Base-by-base conservation (phyloP, 768 basidiomycete species). In the Amanita exitialis region DNA sequence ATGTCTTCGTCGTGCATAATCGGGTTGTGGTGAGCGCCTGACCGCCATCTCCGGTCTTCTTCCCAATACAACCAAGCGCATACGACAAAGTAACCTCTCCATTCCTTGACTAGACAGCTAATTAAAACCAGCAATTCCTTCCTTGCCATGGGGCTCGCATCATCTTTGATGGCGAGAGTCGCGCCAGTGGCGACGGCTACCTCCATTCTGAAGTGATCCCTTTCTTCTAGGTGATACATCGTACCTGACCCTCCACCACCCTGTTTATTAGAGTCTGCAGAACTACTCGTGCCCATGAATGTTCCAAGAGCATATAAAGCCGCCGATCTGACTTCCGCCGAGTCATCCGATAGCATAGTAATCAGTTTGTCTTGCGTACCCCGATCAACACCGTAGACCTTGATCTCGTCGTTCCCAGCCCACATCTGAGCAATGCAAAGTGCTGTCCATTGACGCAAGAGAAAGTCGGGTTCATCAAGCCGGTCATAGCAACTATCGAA, bases 61-160 rank as follows among this genome's bases (percentile, higher is more conserved):
- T 96, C 93, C 82, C 90, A 90, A 62, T 96, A 94, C 7, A 91
- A 70, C 94, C 95, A 98, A 1, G 95, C 93, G 55, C 95, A 96
- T 35, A 93, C 82, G 44, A 95, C 90, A 58, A 98, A 92, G 70
- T 90, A 90, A 6, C 95, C 96, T 51, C 92, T 73, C 90, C 94
- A 97, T 64, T 98, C 95, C 64, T 92, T 88, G 34, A 94, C 93
- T 18, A 98, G 72, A 59, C 89, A 91, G 60, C 90, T 93, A 51
- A 98, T 82, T 35, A 98, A 75, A 35, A 97, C 79, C 30, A 97
- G 73, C 18, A 97, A 72, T 64, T 98, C 96, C 67, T 96, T 96
- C 53, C 95, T 74, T 9, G 94, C 95, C 84, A 96, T 90, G 0
- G 96, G 95, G 52, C 89, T 91, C 1, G 91, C 96, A 62, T 99